Evolutionary conservation across 2,329 filamentous ascomycete genomes (phyloP), one percentile per base, ranked within the genome.

Genomic region (Tricladium varicosporioides): DNA sequence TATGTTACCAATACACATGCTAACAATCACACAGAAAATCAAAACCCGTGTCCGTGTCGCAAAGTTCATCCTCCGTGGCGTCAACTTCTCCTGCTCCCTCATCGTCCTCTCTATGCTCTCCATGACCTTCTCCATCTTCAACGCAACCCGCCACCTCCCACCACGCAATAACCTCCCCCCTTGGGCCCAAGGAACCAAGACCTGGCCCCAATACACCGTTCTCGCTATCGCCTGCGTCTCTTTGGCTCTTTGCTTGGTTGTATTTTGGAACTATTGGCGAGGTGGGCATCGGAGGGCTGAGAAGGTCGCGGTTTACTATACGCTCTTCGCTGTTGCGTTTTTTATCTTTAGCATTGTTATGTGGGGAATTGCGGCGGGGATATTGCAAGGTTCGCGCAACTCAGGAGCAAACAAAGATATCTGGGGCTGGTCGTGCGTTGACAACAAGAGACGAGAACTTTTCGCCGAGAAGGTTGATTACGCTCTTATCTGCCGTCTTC

Each of bases 371-470:
- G 92, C 91, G 32, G 92, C 92, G 42, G 91, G 87, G 57, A 76
- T 96, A 56, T 83, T 97, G 67, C 92, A 97, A 71, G 83, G 88
- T 67, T 85, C 85, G 56, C 89, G 87, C 71, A 82, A 85, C 67
- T 89, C 82, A 70, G 84, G 84, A 69, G 77, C 84, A 63, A 89
- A 89, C 69, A 85, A 96, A 74, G 94, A 99, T 73, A 84, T 99
- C 74, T 99, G 94, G 94, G 92, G 93, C 58, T 99, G 94, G 94
- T 85, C 91, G n/a, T 99, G 94, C 73, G 88, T 92, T 56, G 83
- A 96, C 68, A 97, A 97, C 73, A 85, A 87, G 63, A 86, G 93
- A 60, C 78, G 86, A 54, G 75, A 91, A 51, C 77, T 96, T 53
- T 97, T 93, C 72, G 71, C 84, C 60, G 79, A 92, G 56, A 86